A percentile compares a stretch with the other conserved stretches of the same genome.
phyloP scores from a whole-genome alignment of 495 filamentous ascomycete species.

The Paragyromitra xinjiangensis region DNA sequence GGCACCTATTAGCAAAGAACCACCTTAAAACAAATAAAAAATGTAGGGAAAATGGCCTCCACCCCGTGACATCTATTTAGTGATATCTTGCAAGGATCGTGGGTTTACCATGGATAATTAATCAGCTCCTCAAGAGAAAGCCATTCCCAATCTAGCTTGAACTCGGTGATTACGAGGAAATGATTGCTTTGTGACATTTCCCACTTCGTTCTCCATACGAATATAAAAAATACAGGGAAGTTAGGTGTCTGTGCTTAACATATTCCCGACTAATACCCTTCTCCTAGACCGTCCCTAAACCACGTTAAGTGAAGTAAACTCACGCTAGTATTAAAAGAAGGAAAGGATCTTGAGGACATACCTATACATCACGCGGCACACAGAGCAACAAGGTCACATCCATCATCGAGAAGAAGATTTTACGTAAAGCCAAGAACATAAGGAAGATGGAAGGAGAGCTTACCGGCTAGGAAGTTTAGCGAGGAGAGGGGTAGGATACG shows the following conservation, averaged over 20 bases:
- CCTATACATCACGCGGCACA: background rate
- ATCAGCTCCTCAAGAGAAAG: no score
- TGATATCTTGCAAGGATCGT: no score
- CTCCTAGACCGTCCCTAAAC: background rate
- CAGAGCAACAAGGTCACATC: background rate
- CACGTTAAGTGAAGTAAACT: background rate
- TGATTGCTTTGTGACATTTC: background rate
- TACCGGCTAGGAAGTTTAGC: background rate
- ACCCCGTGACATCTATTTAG: no score
- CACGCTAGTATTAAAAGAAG: background rate
- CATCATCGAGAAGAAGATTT: conserved; percentile 14
- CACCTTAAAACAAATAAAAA: no score
- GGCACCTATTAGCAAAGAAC: no score
- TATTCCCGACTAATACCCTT: background rate
- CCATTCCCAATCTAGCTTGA: no score
- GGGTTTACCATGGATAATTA: no score
- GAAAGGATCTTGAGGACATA: background rate
- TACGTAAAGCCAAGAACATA: background rate
- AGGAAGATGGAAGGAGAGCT: background rate
- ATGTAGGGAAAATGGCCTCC: no score
- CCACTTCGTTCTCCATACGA: background rate
- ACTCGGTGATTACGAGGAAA: no score
- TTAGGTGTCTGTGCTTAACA: background rate
- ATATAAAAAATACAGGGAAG: background rate
- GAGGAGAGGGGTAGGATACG: background rate